Conservation (phyloP, 371 early-diverging fungal genomes). For the Polyrhizophydium stewartii region DNA sequence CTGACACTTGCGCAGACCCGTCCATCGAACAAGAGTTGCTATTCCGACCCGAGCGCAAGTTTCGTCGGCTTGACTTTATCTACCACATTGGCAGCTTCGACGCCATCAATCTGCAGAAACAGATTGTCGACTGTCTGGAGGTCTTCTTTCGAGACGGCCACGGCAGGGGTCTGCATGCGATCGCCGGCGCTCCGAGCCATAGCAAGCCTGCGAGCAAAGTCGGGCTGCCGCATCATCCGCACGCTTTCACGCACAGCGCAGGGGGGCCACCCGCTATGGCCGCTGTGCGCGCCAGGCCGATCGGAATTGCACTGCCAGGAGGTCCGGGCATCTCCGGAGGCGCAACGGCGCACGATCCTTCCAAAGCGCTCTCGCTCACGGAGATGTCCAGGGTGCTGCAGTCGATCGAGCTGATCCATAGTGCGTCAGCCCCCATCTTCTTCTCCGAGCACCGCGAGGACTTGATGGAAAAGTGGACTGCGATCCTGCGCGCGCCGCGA, state of each 20-base stretch:
- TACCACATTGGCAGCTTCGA: conserved; percentile 10
- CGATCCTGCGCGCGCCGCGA: not conserved
- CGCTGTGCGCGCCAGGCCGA: too few species aligned
- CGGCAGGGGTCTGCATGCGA: too few species aligned
- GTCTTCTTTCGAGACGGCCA: conserved; percentile 15
- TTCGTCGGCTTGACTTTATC: conserved; percentile 10
- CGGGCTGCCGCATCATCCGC: too few species aligned
- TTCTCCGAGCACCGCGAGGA: conserved; percentile 11
- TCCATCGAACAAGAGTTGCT: too few species aligned
- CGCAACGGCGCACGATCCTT: too few species aligned
- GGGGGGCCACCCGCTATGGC: too few species aligned
- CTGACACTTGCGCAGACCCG: too few species aligned
- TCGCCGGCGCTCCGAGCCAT: too few species aligned
- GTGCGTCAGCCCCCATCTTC: conserved; percentile 12
- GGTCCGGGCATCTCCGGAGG: too few species aligned
- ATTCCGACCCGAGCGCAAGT: not conserved
- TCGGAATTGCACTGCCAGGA: too few species aligned
- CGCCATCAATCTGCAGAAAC: conserved; percentile 19
- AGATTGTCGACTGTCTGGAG: conserved; percentile 30
- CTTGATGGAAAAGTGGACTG: conserved; percentile 8
- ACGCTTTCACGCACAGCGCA: too few species aligned
- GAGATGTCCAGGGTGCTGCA: conserved; percentile 12
- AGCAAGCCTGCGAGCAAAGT: too few species aligned
- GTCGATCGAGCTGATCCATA: conserved; percentile 6
- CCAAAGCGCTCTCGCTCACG: conserved; percentile 5